phyloP scores from a whole-genome alignment of 768 basidiomycete species.

The Termitomyces titanicus region DNA sequence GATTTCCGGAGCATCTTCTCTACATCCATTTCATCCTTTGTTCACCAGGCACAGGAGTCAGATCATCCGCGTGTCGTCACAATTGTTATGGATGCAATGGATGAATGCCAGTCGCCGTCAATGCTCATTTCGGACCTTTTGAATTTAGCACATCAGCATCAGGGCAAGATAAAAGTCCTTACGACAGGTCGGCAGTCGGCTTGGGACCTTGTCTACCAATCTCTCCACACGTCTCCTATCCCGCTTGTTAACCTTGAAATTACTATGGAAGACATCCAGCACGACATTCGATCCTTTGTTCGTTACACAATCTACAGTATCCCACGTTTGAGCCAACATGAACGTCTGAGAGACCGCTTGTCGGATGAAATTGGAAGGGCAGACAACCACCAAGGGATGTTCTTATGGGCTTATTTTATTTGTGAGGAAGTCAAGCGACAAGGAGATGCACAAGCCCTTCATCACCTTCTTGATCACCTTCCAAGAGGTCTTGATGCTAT shows the following conservation, averaged over 20 bases:
- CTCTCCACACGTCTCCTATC: not conserved
- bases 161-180: not conserved
- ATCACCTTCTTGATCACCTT: not conserved
- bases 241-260: not conserved
- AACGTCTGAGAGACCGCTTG: not conserved
- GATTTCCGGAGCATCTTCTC: not conserved
- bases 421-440: slow-evolving; percentile 8
- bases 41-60: not conserved
- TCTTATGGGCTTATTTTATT: slow-evolving; percentile 7
- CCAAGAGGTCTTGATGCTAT: slow-evolving; percentile 5
- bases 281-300: slow-evolving; percentile 4
- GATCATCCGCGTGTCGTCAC: not conserved
- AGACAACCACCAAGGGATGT: slow-evolving; percentile 10
- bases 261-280: not conserved
- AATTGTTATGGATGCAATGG: slow-evolving; percentile 4
- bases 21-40: not conserved
- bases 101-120: slow-evolving; percentile 1
- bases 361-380: not conserved
- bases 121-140: not conserved
- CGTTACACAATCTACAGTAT: not conserved
- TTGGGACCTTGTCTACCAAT: not conserved
- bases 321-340: not conserved
- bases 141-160: not conserved
- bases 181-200: slow-evolving; percentile 3
- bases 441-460: not conserved